Conservation (phyloP, 73 alveolate genomes). For the Chromera velia region DNA sequence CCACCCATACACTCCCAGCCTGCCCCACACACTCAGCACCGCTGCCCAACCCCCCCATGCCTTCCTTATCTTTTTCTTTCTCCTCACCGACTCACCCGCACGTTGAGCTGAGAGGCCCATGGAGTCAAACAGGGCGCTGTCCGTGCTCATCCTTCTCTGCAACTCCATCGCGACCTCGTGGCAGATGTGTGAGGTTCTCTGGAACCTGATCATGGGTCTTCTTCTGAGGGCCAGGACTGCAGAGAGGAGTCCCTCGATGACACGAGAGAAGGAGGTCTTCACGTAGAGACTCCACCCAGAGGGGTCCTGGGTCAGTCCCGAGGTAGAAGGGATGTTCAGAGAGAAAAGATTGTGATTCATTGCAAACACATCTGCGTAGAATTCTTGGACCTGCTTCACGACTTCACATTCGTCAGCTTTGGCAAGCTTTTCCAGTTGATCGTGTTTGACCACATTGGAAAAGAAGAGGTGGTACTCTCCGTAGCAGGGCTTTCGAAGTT, state of each 20-base stretch:
- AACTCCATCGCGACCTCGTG: background rate
- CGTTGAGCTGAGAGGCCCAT: too few species aligned
- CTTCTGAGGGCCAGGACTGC: conserved; percentile 40
- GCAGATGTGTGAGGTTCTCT: conserved; percentile 21
- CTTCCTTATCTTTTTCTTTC: background rate
- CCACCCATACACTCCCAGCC: too few species aligned
- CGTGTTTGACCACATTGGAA: conserved; percentile 66
- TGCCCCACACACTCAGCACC: too few species aligned
- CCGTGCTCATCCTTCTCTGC: conserved; percentile 29
- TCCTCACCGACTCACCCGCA: background rate
- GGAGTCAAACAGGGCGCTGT: background rate
- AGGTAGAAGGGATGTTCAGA: conserved; percentile 55
- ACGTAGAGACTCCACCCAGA: conserved; percentile 52
- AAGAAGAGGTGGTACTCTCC: conserved; percentile 70
- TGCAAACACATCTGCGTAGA: conserved; percentile 30
- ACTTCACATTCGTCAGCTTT: conserved; percentile 72
- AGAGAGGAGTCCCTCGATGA: conserved; percentile 51
- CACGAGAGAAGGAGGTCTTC: conserved; percentile 42
- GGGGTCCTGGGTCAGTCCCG: conserved; percentile 44
- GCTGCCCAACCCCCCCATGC: too few species aligned
- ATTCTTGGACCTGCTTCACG: conserved; percentile 59
- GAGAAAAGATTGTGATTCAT: conserved; percentile 66
- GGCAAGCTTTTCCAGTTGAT: conserved; percentile 66
- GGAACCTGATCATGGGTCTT: conserved; percentile 50
- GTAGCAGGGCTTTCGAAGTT: conserved; percentile 40